Evolutionary conservation across 192 early-diverging fungal genomes (phyloP), one percentile per base, ranked within the genome.

Genomic region (Spinellus fusiger): DNA sequence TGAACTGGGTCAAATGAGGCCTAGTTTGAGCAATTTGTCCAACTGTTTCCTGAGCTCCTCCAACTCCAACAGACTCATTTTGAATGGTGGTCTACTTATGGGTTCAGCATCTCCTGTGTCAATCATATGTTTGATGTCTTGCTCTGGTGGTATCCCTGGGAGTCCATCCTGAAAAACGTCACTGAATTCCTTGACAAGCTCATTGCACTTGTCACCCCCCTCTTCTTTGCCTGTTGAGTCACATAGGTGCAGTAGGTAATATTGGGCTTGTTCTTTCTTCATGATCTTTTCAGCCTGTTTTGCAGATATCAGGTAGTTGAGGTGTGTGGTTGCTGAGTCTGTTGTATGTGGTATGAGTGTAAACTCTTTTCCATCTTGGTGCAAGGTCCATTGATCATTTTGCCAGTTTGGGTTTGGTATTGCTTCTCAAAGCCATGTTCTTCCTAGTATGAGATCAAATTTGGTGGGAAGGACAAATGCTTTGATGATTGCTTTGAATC

Each of bases 1-100:
- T 0, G 59, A 57, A 25, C 62, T 69, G 0, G 70, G 71, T 22
- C 37, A 9, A n/a, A 81, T 78, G 22, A 73, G 37, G 0, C 69
- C 69, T 9, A 68, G 49, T 1, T 57, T 13, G 0, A 74, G 48
- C 5, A 69, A 28, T 4, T 55, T 49, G 1, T 60, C 28, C 3
- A 74, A 33, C 35, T 74, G 64, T 29, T 52, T 62, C 13, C 48
- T 28, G 0, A 74, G 47, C 46, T 68, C 72, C 4, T 74, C 67
- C 12, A 66, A 62, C 33, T 74, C 62, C 6, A n/a, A 15, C 5
- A 37, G 60, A n/a, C 32, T 40, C 49, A 53, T 61, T 26, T 35
- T 34, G 33, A 34, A 61, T 18, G 60, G 60, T 7, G 29, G 25
- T 2, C 32, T 23, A 7, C 12, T 28, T 28, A 48, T 49, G 4